phyloP scores from a whole-genome alignment of 352 stramenopile species.

The Phytopythium mirpurense region DNA sequence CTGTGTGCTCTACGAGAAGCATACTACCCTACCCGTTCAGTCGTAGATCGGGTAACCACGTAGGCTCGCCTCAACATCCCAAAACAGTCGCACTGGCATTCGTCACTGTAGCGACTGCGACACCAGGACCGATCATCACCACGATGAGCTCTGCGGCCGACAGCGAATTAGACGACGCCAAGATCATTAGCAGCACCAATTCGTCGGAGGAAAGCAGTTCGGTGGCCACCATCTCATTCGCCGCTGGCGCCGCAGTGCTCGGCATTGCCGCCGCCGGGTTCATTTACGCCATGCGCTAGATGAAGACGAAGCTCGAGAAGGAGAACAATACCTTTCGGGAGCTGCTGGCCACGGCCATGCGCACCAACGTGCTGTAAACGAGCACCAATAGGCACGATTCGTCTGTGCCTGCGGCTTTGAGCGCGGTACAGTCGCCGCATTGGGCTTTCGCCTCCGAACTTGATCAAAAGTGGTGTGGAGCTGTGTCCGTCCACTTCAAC shows the following conservation, averaged over 20 bases:
- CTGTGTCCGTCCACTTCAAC: too few relatives aligned
- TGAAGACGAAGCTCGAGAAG: conserved; percentile 18
- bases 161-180: background rate
- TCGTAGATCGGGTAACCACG: too few relatives aligned
- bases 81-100: too few relatives aligned
- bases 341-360: background rate
- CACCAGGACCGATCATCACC: background rate
- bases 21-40: too few relatives aligned
- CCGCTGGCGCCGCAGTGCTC: conserved; percentile 7
- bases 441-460: too few relatives aligned
- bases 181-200: conserved; percentile 25
- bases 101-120: too few relatives aligned
- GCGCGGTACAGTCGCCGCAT: too few relatives aligned
- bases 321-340: conserved; percentile 13
- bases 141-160: conserved; percentile 1
- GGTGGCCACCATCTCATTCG: conserved; percentile 12
- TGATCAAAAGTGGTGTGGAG: too few relatives aligned
- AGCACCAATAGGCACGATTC: background rate
- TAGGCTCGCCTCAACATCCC: too few relatives aligned
- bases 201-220: conserved; percentile 5
- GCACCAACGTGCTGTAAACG: conserved; percentile 1
- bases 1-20: too few relatives aligned
- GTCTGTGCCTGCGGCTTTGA: too few relatives aligned
- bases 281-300: conserved; percentile 24
- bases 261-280: conserved; percentile 13